These are phyloP conservation scores for Mortierella polycephala DNA, from an alignment of 371 early-diverging fungal species.

Conservation along the genomic window DNA sequence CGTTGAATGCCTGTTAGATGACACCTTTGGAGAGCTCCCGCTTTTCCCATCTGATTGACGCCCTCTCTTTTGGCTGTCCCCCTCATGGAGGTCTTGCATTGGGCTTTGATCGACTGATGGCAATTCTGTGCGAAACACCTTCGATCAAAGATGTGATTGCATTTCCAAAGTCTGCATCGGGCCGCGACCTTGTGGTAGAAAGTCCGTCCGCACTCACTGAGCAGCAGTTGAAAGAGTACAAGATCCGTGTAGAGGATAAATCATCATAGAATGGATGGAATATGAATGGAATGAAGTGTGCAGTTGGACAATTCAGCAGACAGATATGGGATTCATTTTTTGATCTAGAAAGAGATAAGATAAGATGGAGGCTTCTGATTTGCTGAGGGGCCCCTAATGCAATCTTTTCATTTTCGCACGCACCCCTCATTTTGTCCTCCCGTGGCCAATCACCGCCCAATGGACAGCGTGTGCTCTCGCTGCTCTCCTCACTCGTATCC, in stretches of 20 bases:
- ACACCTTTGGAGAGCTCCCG: slow-evolving; percentile 61
- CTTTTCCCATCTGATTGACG: slow-evolving; percentile 87
- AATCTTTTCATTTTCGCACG: not conserved
- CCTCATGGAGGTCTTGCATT: slow-evolving; percentile 94
- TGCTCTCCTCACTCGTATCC: not conserved
- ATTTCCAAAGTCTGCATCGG: slow-evolving; percentile 88
- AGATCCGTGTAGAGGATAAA: slow-evolving; percentile 27
- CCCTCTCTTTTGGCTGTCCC: slow-evolving; percentile 87
- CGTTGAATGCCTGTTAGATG: slow-evolving; percentile 30
- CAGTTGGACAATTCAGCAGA: too few species aligned
- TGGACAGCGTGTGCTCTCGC: too few species aligned
- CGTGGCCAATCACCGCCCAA: not conserved
- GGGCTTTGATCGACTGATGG: slow-evolving; percentile 88
- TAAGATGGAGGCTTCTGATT: slow-evolving; percentile 6
- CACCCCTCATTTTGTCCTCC: not conserved
- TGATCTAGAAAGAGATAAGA: slow-evolving; percentile 17
- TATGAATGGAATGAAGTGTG: not conserved
- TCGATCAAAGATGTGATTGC: slow-evolving; percentile 94
- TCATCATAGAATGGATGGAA: too few species aligned
- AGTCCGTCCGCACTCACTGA: slow-evolving; percentile 76
- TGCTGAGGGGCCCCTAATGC: not conserved
- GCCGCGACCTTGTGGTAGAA: slow-evolving; percentile 85
- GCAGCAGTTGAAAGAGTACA: slow-evolving; percentile 76
- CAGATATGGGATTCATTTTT: not conserved
- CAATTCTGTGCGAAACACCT: slow-evolving; percentile 75